Percentiles rank a stretch among this genome's conserved stretches.
These are phyloP conservation scores for Oidiodendron maius DNA, from an alignment of 495 filamentous ascomycete species.

Conservation along the genomic window DNA sequence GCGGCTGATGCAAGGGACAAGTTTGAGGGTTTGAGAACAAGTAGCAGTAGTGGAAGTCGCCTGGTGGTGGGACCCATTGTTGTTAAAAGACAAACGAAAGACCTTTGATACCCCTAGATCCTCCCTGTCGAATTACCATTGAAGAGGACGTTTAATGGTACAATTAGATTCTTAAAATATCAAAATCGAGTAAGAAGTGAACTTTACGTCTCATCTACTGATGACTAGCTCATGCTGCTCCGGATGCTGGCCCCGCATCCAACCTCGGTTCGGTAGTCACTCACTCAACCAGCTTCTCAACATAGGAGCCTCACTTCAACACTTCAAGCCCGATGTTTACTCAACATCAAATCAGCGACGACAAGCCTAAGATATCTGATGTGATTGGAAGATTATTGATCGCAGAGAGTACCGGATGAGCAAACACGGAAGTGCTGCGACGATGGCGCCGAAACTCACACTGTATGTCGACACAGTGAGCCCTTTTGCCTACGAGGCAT, in stretches of 20 bases:
- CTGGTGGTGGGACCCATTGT: background rate
- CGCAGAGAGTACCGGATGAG: too few species aligned
- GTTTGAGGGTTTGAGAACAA: background rate
- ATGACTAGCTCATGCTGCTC: too few species aligned
- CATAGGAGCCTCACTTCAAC: too few species aligned
- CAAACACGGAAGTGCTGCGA: too few species aligned
- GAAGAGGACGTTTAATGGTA: too few species aligned
- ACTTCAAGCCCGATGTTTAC: too few species aligned
- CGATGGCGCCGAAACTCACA: constrained; percentile 53
- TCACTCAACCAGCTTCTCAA: too few species aligned
- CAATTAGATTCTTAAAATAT: constrained; percentile 1
- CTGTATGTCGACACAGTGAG: constrained; percentile 65
- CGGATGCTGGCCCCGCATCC: background rate
- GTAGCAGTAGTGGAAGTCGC: background rate
- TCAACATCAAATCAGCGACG: constrained; percentile 1
- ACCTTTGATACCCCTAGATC: constrained; percentile 16
- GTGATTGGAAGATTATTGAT: too few species aligned
- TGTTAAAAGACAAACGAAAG: background rate
- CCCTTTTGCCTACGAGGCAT: constrained; percentile 67
- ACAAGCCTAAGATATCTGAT: too few species aligned
- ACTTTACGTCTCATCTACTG: background rate
- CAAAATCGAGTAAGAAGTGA: background rate
- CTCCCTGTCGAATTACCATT: too few species aligned
- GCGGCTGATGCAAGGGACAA: background rate
- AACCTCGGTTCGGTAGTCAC: background rate